Evolutionary conservation across 2,329 filamentous ascomycete genomes (phyloP), one percentile per base, ranked within the genome.

Genomic region (Dactylella cylindrospora): DNA sequence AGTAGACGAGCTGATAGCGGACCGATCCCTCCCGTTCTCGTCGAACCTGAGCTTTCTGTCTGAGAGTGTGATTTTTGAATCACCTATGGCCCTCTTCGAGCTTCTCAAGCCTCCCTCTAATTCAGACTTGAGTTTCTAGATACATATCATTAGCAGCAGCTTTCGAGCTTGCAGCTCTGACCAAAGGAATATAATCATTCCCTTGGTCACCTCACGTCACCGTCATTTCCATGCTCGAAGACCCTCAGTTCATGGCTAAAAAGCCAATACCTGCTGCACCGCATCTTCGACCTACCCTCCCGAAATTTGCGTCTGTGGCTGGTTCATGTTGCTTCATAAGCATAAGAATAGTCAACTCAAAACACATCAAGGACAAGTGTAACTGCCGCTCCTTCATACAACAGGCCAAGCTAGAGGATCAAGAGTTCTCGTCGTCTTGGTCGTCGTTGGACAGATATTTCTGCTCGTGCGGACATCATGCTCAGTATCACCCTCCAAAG

Each of bases 371-470:
- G 20, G 49, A 61, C 35, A 52, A 36, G 49, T 62, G 57, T 26
- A 50, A 45, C 43, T 62, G 57, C 32, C 41, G 57, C 29, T 62
- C 57, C 10, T 62, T 62, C 17, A 54, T 54, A 23, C 57, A 62
- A 38, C 50, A 62, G 35, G 32, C 43, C n/a, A 40, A 44, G 36
- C 43, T 54, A 20, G 57, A 54, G 15, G 49, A 45, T 8, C 50
- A 54, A 19, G 47, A 41, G 17, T 45, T 38, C 32, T 38, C 41
- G 38, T 54, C 50, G 49, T 62, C 57, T 15, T 62, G 57, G 57
- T 62, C 57, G 28, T 62, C 57, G 36, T 19, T 62, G 57, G 57
- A 62, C 32, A 62, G 49, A 50, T 62, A 62, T 49, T 62, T 62
- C 54, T 62, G 57, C 44, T 62, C 57, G 31, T 62, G 57, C 43